Evolutionary conservation across 768 basidiomycete genomes (phyloP), one percentile per base, ranked within the genome.

Genomic region (Boletus pseudopeckii): DNA sequence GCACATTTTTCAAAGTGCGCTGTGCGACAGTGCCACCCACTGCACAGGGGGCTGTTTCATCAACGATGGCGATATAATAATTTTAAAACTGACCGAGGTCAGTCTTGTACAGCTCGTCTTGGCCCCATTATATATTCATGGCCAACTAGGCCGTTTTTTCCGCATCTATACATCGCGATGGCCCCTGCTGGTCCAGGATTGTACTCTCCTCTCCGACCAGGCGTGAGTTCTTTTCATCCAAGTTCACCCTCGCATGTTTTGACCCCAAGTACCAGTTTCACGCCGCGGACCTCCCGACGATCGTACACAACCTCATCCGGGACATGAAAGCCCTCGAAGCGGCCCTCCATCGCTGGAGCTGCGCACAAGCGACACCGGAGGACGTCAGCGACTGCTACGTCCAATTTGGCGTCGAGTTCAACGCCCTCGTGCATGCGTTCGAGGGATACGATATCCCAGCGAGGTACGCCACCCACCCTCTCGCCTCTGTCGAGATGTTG

Each of bases 321-420:
- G 84, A 90, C 41, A 95, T 92, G n/a, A 89, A 88, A 61, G 79
- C 82, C 51, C 82, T 98, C 17, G 85, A 95, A 62, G 83, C 89
- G 15, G 71, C 80, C 2, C 78, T 95, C 43, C 77, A 73, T 26
- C 78, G 79, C 54, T 95, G 93, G 92, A 80, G 84, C 45, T 56
- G 71, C 1, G 74, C 77, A 4, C 74, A 79, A 42, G 83, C 83
- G 1, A 71, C 78, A 2, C 87, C 92, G 49, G 74, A 71, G 14
- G 76, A 91, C 64, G 92, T 98, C 63, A 92, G 89, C 76, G 85
- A 96, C 68, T 81, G 90, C 49, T 98, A 93, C 68, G 90, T 98
- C 50, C 80, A 84, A 61, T 81, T 97, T 15, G 93, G 92, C 41
- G 88, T 88, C 64, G 88, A 94, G 60, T 95, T 97, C 75, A 93